Evolutionary conservation across 1,139 yeast species (phyloP).

Genomic region (Yamadazyma songkhlaensis): DNA sequence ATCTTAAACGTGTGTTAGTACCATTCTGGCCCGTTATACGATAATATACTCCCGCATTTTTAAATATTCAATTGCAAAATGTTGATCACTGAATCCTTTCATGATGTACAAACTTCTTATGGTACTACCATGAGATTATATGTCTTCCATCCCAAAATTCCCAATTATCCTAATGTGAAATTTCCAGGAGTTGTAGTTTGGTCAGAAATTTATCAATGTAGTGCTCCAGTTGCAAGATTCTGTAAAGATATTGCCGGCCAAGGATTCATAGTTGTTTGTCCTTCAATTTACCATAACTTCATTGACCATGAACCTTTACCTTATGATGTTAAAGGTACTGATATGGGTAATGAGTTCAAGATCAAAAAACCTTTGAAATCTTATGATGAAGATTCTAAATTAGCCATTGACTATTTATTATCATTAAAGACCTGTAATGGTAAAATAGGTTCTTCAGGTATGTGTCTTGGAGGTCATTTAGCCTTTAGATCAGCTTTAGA

Average conservation of each 20-base stretch:
- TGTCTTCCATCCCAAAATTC: constrained; percentile 65
- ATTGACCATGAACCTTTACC: constrained; percentile 61
- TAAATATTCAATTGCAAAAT: constrained; percentile 27
- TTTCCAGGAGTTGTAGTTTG: constrained; percentile 80
- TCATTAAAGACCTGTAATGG: constrained; percentile 67
- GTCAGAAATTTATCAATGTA: constrained; percentile 80
- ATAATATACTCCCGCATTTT: background rate
- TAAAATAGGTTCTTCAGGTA: constrained; percentile 76
- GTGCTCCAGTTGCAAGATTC: constrained; percentile 74
- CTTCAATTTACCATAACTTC: constrained; percentile 77
- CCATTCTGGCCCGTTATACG: background rate
- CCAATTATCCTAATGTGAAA: constrained; percentile 69
- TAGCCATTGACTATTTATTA: constrained; percentile 61
- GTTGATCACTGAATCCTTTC: constrained; percentile 66
- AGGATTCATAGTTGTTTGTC: constrained; percentile 76
- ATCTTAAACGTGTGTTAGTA: too few species aligned
- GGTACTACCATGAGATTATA: constrained; percentile 69
- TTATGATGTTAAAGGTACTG: constrained; percentile 74
- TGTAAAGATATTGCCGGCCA: constrained; percentile 78
- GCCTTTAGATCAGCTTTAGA: constrained; percentile 75
- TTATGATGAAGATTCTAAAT: constrained; percentile 70
- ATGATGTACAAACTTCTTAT: constrained; percentile 63
- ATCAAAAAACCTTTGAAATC: constrained; percentile 64
- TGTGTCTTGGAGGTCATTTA: constrained; percentile 85
- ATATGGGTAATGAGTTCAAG: constrained; percentile 68